Evolutionary conservation across 2,329 filamentous ascomycete genomes (phyloP), one percentile per base, ranked within the genome.

Genomic region (Fusarium newnesense): DNA sequence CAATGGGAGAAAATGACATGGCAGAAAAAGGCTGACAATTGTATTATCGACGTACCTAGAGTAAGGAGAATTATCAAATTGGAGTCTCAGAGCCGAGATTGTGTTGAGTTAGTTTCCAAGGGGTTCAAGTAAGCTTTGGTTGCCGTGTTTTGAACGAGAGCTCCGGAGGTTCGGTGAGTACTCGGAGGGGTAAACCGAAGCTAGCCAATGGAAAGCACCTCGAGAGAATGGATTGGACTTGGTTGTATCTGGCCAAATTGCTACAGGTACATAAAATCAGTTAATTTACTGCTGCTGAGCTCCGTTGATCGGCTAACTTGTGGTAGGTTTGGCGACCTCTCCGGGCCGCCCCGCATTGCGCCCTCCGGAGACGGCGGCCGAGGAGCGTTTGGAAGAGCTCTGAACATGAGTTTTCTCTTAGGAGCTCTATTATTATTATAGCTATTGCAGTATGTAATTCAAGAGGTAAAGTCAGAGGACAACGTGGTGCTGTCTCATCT

Each of bases 301-400:
- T 75, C 73, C 73, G 74, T 76, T 73, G 66, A 76, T 74, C 74
- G 74, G 74, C 74, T 73, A 67, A 67, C 64, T 65, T 36, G 39
- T 49, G 57, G 49, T 43, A 46, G 43, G 36, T 44, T 64, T 60
- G 69, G 44, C 49, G 56, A 60, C 57, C 53, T 34, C 21, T 40
- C 42, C 28, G 15, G 57, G n/a, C 43, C 43, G 59, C 72, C 72
- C 72, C 72, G 69, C 72, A 71, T 32, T 66, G 49, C 61, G 56
- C 66, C 65, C 72, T 74, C 72, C 72, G 69, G 69, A 64, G 39
- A 67, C 72, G 61, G 72, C 63, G 54, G n/a, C 60, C 39, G 46
- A 32, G 21, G 37, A 56, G 32, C 47, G 46, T 21, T 11, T 39
- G 19, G 49, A 28, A 34, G 32, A n/a, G 19, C 15, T 36, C 39